Evolutionary conservation across 495 filamentous ascomycete genomes (phyloP), one percentile per base, ranked within the genome.

Genomic region (Aspergillus cavernicola): DNA sequence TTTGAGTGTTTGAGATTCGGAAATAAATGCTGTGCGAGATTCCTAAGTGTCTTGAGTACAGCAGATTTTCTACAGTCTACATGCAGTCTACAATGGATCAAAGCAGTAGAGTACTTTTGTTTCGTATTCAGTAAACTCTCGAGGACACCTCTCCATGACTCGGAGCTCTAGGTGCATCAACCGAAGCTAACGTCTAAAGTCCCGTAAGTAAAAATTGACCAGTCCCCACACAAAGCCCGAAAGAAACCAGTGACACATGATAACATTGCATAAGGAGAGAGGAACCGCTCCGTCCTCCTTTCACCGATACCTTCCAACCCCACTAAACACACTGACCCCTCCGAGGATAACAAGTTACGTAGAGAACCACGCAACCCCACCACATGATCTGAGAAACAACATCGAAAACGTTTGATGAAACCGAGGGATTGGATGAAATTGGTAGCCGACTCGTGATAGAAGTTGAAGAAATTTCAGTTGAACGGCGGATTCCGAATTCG

Each of bases 131-230:
- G 37, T 68, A 71, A 74, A 72, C 63, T 63, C 59, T 70, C 63
- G 60, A 60, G 35, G 38, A 43, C 28, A 73, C 72, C 69, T 69
- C 69, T 73, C 68, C 73, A 76, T 65, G 58, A 64, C 66, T 65
- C 64, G 51, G 29, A 48, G 53, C 37, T 47, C 45, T 32, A 46
- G 44, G 55, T 51, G 44, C 57, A 60, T 46, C 50, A 58, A 55
- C 55, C 23, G 47, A 57, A 37, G 42, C 52, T 46, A 32, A 38
- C 19, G 46, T 28, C 46, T 12, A 39, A 35, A 49, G 8, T 9
- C 28, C n/a, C 3, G 20, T 3, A 15, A 18, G 18, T 39, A 20
- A 19, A 22, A 61, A 69, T 76, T 76, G 71, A 76, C 72, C 71
- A 74, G 67, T 58, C 50, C 66, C 61, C 72, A 63, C 59, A 46